A percentile compares a stretch with the other conserved stretches of the same genome.
phyloP scores from a whole-genome alignment of 106 monocot species.

The Apostasia shenzhenica region DNA sequence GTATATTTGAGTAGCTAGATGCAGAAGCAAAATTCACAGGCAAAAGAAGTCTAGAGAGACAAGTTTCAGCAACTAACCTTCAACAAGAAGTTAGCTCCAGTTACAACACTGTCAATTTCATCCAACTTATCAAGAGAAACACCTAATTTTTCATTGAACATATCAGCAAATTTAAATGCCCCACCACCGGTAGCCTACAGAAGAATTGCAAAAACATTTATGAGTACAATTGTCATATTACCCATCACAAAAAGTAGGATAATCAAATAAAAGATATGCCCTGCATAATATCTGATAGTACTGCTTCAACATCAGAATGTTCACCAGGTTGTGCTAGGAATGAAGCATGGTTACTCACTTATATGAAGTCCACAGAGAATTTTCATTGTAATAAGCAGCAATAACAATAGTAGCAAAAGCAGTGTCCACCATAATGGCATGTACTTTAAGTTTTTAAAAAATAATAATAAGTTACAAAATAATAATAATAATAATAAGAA shows the following conservation, averaged over 20 bases:
- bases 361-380: neutral
- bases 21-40: too few species aligned
- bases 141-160: conserved; percentile 55
- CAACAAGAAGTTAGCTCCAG: conserved; percentile 63
- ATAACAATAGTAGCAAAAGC: too few species aligned
- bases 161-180: conserved; percentile 54
- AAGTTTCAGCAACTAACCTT: conserved; percentile 28
- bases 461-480: too few species aligned
- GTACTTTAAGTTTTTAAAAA: too few species aligned
- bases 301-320: neutral
- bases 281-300: neutral
- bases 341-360: neutral
- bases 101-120: conserved; percentile 57
- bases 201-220: conserved; percentile 1
- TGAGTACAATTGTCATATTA: neutral
- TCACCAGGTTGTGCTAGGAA: neutral
- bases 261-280: neutral
- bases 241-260: neutral
- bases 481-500: too few species aligned
- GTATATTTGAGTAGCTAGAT: too few species aligned
- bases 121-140: conserved; percentile 69
- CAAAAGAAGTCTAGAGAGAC: neutral
- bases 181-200: conserved; percentile 67
- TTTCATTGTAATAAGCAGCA: neutral
- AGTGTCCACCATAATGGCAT: too few species aligned